Evolutionary conservation across 257 asterid species (phyloP).

Genomic region (Echites panduratus): DNA sequence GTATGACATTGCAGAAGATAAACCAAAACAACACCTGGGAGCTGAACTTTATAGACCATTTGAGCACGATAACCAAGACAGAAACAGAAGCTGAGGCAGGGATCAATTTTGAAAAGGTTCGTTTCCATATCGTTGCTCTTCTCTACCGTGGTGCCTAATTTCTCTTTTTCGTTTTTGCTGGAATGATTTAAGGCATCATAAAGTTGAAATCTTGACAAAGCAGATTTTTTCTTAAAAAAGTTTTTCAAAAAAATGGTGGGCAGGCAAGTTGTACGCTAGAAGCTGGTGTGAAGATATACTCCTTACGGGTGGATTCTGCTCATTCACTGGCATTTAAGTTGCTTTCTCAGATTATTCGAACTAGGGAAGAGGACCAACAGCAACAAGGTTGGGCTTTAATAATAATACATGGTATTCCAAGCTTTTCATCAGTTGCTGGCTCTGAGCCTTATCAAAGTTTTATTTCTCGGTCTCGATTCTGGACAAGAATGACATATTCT

Average conservation of each 20-base stretch:
- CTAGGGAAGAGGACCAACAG: conserved; percentile 64
- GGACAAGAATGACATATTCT: not conserved
- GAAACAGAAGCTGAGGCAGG: conserved; percentile 68
- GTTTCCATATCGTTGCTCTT: not conserved
- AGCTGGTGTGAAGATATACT: conserved; percentile 92
- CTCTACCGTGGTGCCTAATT: not conserved
- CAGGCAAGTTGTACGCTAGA: conserved; percentile 97
- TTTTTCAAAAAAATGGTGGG: not conserved
- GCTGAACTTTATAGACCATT: conserved; percentile 79
- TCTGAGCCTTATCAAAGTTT: not conserved
- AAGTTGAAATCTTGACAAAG: not conserved
- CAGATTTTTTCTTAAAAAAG: not conserved
- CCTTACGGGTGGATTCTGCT: conserved; percentile 89
- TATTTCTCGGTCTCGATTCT: not conserved
- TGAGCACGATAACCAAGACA: conserved; percentile 61
- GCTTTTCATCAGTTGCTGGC: too few relatives aligned
- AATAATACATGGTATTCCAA: not conserved
- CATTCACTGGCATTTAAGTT: conserved; percentile 94
- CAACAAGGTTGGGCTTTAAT: conserved; percentile 61
- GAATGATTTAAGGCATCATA: not conserved
- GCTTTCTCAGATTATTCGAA: conserved; percentile 88
- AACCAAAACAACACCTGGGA: conserved; percentile 94
- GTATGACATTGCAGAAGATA: conserved; percentile 50
- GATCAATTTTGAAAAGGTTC: conserved; percentile 90
- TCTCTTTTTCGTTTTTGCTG: too few relatives aligned